phyloP scores from a whole-genome alignment of 129 eudicot species.

The Mikania micrantha region DNA sequence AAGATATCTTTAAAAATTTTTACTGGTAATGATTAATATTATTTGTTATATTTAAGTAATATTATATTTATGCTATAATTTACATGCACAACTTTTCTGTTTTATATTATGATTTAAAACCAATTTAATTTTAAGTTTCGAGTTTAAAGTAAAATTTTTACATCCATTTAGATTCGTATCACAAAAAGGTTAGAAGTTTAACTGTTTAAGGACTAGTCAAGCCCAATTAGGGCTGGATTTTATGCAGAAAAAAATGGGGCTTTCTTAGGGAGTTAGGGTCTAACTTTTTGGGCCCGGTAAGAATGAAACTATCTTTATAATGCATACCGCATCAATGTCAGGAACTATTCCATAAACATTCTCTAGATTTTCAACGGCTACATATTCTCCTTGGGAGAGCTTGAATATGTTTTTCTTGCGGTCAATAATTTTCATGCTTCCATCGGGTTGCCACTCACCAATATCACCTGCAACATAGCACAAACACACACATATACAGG shows the following conservation, averaged over 20 bases:
- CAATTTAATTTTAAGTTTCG: background rate
- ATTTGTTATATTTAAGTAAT: background rate
- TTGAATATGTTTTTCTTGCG: conserved; percentile 87
- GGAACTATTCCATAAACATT: conserved; percentile 66
- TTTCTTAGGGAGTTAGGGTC: no score
- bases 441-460: conserved; percentile 92
- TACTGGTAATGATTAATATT: background rate
- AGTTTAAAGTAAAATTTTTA: background rate
- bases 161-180: no score
- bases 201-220: background rate
- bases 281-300: no score
- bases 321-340: conserved; percentile 58
- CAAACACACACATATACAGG: no score
- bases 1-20: background rate
- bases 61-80: background rate
- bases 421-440: conserved; percentile 82
- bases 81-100: background rate
- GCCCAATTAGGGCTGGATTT: background rate
- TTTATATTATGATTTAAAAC: background rate
- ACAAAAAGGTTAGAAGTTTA: background rate
- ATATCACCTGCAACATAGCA: conserved; percentile 52
- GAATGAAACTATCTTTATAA: no score
- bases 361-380: conserved; percentile 90
- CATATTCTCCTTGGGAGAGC: conserved; percentile 93
- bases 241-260: background rate